Percentiles rank a stretch among this genome's conserved stretches.
phyloP scores from a whole-genome alignment of 805 yeast species.

The Candida nemodendra region DNA sequence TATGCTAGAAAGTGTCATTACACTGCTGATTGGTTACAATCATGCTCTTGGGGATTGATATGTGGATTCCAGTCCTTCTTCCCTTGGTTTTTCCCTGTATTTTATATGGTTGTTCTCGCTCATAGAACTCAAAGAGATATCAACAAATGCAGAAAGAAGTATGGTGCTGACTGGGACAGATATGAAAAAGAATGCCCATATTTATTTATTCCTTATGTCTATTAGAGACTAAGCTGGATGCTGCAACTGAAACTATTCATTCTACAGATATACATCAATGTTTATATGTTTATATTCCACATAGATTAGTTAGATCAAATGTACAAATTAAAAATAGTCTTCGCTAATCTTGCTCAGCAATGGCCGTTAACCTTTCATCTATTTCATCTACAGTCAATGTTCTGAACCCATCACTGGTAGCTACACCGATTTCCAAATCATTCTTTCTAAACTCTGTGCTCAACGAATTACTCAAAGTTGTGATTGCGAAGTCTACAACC shows the following conservation, averaged over 20 bases:
- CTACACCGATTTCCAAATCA: constrained; percentile 92
- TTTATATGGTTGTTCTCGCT: constrained; percentile 80
- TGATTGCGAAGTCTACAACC: constrained; percentile 86
- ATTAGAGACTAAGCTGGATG: constrained; percentile 42
- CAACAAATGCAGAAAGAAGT: constrained; percentile 78
- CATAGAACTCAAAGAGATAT: constrained; percentile 91
- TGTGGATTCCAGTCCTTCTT: constrained; percentile 87
- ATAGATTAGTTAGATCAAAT: too few species aligned
- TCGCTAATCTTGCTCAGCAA: constrained; percentile 88
- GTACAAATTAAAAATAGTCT: too few species aligned
- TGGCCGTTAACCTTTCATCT: constrained; percentile 88
- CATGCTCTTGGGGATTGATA: constrained; percentile 86
- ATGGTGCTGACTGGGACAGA: constrained; percentile 91
- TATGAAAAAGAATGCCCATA: constrained; percentile 88
- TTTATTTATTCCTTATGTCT: constrained; percentile 84
- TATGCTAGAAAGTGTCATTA: constrained; percentile 94
- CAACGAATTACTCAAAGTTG: constrained; percentile 79
- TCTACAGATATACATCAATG: too few species aligned
- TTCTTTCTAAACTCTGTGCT: constrained; percentile 93
- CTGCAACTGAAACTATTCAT: too few species aligned
- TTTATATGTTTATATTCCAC: too few species aligned
- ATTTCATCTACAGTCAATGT: constrained; percentile 80
- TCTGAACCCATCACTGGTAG: constrained; percentile 67
- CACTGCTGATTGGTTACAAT: constrained; percentile 89
- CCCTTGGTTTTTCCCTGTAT: constrained; percentile 95